Evolutionary conservation across 768 basidiomycete species (phyloP), one percentile per base, ranked within the genome.

Genomic region (Suillus bovinus): DNA sequence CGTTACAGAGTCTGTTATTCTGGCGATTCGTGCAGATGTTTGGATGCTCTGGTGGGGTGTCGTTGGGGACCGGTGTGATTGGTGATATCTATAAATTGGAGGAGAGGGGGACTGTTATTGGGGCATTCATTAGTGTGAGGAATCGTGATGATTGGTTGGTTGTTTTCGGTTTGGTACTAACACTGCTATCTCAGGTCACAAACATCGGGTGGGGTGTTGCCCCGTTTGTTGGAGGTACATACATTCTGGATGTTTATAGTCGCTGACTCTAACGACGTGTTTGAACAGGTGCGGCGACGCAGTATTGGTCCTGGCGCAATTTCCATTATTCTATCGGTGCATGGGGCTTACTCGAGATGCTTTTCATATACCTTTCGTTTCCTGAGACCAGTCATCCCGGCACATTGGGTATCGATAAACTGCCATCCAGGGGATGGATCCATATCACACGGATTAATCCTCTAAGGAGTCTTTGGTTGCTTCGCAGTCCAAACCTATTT

Each of bases 381-480:
- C 88, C 88, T 0, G 89, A 91, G 67, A 90, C 89, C 2, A 83
- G 81, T 53, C 85, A 88, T 66, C 88, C 88, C 1, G 81, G 84
- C 9, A 68, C 80, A 1, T 75, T 81, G 46, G 84, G 86, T 0
- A 75, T 87, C 2, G 86, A 87, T 60, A 84, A 84, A 63, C 60
- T 70, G 38, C 64, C 66, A 1, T 66, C 61, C 5, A 72, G 62
- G 41, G 58, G 64, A 44, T 75, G 79, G 55, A 74, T 84, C 0
- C 31, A 53, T 34, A 33, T 53, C 13, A 14, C 52, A 6, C 81
- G 82, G 68, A 60, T 91, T 22, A 91, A 90, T 68, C 89, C 89
- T 0, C 74, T 91, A 39, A 66, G 70, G 5, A 80, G 83, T 34
- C 68, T 90, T 5, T 62, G 69, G 41, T 67, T 88, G 9, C 73